phyloP scores from a whole-genome alignment of 208 protist genomes.

The Crithidia bombi region DNA sequence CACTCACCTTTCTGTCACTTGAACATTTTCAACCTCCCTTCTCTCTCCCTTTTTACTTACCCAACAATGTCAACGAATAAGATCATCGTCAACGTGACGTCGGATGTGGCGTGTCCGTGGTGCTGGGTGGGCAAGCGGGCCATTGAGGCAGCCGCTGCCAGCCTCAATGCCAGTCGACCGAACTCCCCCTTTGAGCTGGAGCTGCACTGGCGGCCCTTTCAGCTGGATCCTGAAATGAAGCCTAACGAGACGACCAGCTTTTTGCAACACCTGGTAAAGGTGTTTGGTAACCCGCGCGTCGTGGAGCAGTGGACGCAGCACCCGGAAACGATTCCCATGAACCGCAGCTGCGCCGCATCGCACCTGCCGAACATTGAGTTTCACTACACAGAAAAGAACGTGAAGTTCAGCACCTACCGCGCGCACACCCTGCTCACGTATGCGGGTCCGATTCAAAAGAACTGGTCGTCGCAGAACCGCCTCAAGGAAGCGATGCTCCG shows the following conservation, averaged over 20 bases:
- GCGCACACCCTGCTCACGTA: conserved; percentile 46
- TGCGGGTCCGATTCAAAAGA: conserved; percentile 21
- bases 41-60: background rate
- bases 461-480: conserved; percentile 36
- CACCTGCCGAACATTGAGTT: conserved; percentile 42
- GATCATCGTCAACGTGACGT: conserved; percentile 38
- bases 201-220: conserved; percentile 49
- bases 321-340: conserved; percentile 51
- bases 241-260: conserved; percentile 19
- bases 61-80: conserved; percentile 13
- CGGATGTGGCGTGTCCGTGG: conserved; percentile 48
- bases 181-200: conserved; percentile 30
- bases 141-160: conserved; percentile 38
- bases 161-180: conserved; percentile 27
- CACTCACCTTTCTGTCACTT: too few relatives aligned
- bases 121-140: conserved; percentile 56
- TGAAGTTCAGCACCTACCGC: conserved; percentile 44
- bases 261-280: conserved; percentile 17
- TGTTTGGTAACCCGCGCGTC: conserved; percentile 18
- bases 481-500: conserved; percentile 51
- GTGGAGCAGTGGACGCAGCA: conserved; percentile 33
- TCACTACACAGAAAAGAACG: conserved; percentile 2
- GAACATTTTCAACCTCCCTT: background rate
- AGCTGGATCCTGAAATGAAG: conserved; percentile 33
- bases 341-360: conserved; percentile 30